Base-by-base conservation (phyloP, 208 protist genomes). In the Crithidia sp. region DNA sequence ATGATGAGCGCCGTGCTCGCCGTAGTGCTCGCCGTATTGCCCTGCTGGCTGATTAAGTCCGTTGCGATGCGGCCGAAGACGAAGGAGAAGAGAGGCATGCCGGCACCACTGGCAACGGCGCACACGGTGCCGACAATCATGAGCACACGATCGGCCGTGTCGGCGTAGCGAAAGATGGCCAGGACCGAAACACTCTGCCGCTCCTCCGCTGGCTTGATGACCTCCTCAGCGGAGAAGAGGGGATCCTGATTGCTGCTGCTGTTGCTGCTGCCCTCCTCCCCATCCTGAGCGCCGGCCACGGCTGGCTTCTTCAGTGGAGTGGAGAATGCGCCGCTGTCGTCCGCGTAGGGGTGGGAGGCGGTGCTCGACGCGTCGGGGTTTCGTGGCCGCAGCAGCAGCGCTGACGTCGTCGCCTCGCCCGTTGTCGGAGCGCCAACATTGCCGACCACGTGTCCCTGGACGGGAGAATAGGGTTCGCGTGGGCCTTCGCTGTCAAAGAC, bases 101-200 rank as follows among this genome's bases (percentile, higher is more conserved):
- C 82, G 9, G 66, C 86, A 61, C 92, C 92, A 62, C 74, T 56
- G 37, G 28, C 63, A 17, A 93, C 63, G 2, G 90, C 90, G 2
- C 60, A 79, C 44, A 93, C 40, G 14, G n/a, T 60, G 43, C 92
- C 90, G 8, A 95, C 60, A n/a, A 93, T 72, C 92, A 96, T 95
- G 13, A 94, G 65, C 5, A 72, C 37, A 7, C 76, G 67, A 50
- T 95, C 88, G 0, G 8, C 52, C 36, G 61, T 50, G 67, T 87
- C 81, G 2, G 92, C 84, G 66, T 90, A 96, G 64, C 81, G 74
- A 61, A 93, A 95, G 10, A 96, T 71, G 14, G 60, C 76, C 12
- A 83, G 44, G n/a, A 87, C 66, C 36, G 82, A 73, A 0, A 96
- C 87, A 16, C 41, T 83, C 19, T 79, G 47, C n/a, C 12, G 16